Conservation (phyloP, 495 filamentous ascomycete genomes). For the Hapsidospora chrysogenum region DNA sequence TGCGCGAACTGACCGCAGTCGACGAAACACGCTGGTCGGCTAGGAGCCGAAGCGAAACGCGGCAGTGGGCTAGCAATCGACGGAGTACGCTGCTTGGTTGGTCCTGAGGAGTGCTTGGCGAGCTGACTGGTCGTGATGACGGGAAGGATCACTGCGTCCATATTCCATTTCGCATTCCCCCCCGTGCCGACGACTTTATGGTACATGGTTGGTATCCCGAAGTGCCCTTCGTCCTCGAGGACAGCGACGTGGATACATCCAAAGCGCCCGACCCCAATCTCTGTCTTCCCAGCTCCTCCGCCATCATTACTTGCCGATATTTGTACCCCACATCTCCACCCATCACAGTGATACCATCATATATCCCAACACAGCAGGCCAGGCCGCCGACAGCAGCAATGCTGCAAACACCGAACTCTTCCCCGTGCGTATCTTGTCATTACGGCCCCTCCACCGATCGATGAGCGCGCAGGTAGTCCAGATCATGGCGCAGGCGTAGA, state of each 20-base stretch:
- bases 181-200: too few species aligned
- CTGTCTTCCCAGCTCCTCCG: too few species aligned
- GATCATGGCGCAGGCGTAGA: constrained; percentile 20
- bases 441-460: constrained; percentile 14
- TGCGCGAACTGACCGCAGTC: not conserved
- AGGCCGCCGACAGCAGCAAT: constrained; percentile 1
- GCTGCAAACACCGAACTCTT: not conserved
- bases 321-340: not conserved
- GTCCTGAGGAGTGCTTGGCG: too few species aligned
- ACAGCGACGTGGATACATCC: too few species aligned
- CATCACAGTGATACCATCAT: not conserved
- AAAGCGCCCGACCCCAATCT: too few species aligned
- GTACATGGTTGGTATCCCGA: too few species aligned
- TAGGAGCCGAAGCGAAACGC: not conserved
- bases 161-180: too few species aligned
- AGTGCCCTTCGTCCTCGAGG: too few species aligned
- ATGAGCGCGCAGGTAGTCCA: constrained; percentile 14
- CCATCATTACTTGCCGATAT: not conserved
- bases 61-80: too few species aligned
- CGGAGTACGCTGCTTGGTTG: too few species aligned
- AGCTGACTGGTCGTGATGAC: too few species aligned
- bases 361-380: constrained; percentile 3
- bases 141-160: too few species aligned
- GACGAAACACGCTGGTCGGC: constrained; percentile 1
- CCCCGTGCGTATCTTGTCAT: constrained; percentile 9